phyloP scores from a whole-genome alignment of 1,284 basidiomycete species.

The Inonotus obliquus region DNA sequence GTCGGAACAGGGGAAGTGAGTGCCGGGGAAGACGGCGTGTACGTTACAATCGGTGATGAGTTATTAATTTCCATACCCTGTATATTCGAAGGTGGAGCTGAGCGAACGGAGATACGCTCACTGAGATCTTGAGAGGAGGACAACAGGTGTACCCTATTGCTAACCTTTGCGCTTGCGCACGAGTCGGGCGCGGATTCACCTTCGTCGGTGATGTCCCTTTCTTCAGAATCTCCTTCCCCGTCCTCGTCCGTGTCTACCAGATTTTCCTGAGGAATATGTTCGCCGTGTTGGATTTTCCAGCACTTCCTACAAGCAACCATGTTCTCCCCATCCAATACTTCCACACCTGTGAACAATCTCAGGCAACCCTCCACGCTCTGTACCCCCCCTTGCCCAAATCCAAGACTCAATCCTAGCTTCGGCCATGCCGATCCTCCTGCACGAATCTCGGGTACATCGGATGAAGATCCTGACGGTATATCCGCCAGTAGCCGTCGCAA shows the following conservation, averaged over 20 bases:
- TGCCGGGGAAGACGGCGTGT: neutral
- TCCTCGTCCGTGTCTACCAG: conserved; percentile 29
- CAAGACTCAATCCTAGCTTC: conserved; percentile 31
- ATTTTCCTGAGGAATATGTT: conserved; percentile 38
- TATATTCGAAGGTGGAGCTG: neutral
- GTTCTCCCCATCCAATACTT: conserved; percentile 90
- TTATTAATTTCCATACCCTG: neutral
- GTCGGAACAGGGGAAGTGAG: conserved; percentile 3
- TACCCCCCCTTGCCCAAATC: conserved; percentile 27
- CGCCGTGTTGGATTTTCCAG: conserved; percentile 82
- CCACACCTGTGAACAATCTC: conserved; percentile 83
- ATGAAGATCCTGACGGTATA: conserved; percentile 36
- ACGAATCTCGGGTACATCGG: conserved; percentile 31
- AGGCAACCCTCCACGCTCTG: conserved; percentile 71
- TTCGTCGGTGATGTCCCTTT: neutral
- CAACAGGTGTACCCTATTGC: neutral
- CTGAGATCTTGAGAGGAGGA: conserved; percentile 11
- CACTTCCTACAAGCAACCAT: conserved; percentile 90
- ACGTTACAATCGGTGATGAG: neutral
- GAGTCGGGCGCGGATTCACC: conserved; percentile 11
- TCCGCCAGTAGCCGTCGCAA: conserved; percentile 63
- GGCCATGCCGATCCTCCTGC: conserved; percentile 33
- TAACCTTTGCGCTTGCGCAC: conserved; percentile 6
- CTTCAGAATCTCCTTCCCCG: conserved; percentile 26
- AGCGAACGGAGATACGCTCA: conserved; percentile 1